These are phyloP conservation scores for Penicillium sp. DNA, from an alignment of 2,329 filamentous ascomycete genomes.

Conservation along the genomic window DNA sequence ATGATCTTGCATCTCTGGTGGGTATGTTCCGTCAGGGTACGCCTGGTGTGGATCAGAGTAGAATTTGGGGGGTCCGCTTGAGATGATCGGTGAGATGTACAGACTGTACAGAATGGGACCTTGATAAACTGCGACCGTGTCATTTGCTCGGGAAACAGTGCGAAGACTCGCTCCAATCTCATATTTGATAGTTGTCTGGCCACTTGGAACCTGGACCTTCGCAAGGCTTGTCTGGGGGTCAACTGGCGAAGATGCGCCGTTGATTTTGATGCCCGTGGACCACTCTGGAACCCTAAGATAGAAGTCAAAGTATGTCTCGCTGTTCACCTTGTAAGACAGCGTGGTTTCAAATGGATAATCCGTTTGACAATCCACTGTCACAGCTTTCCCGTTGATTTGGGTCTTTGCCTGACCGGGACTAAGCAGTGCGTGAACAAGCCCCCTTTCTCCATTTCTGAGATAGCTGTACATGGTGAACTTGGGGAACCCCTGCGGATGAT, in stretches of 20 bases:
- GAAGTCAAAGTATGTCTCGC: slow-evolving; percentile 43
- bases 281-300: slow-evolving; percentile 51
- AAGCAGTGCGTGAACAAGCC: slow-evolving; percentile 55
- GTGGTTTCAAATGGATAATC: slow-evolving; percentile 51
- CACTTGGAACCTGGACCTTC: slow-evolving; percentile 11
- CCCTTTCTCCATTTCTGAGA: slow-evolving; percentile 44
- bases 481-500: slow-evolving; percentile 59
- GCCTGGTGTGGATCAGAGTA: slow-evolving; percentile 13
- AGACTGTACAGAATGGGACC: slow-evolving; percentile 50
- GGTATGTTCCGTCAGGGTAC: slow-evolving; percentile 28
- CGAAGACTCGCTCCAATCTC: slow-evolving; percentile 38
- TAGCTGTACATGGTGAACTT: slow-evolving; percentile 57
- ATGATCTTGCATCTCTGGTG: slow-evolving; percentile 36
- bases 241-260: slow-evolving; percentile 20
- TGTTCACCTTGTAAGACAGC: slow-evolving; percentile 44
- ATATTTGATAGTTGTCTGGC: slow-evolving; percentile 33
- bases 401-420: slow-evolving; percentile 48
- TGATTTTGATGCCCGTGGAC: slow-evolving; percentile 32
- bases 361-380: slow-evolving; percentile 51
- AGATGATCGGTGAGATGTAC: slow-evolving; percentile 36
- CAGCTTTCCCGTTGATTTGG: slow-evolving; percentile 36
- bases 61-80: slow-evolving; percentile 22
- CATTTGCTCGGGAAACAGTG: slow-evolving; percentile 42
- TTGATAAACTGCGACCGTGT: slow-evolving; percentile 48
- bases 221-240: slow-evolving; percentile 43